Percentiles rank a stretch among this genome's conserved stretches.
Evolutionary conservation across 176 grass and related monocot genomes (phyloP).

Genomic region (Cymbopogon citratus): DNA sequence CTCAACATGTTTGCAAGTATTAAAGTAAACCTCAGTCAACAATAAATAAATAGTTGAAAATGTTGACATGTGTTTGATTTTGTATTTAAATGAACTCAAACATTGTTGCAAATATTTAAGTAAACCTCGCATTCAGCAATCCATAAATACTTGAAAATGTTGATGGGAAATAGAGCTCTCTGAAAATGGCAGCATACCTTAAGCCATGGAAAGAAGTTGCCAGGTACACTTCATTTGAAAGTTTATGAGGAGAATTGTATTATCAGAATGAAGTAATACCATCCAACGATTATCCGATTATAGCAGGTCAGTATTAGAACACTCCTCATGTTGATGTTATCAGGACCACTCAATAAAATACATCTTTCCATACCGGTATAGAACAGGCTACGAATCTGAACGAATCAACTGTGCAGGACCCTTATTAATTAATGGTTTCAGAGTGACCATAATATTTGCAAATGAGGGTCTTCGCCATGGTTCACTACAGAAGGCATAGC

Average conservation of each 20-base stretch:
- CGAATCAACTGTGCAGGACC: conserved; percentile 31
- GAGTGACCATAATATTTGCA: conserved; percentile 66
- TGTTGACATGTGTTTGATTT: not conserved
- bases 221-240: conserved; percentile 7
- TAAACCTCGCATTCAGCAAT: not conserved
- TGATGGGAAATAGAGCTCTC: not conserved
- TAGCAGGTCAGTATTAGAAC: conserved; percentile 17
- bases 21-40: not conserved
- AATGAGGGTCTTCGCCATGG: conserved; percentile 84
- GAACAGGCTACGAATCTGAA: conserved; percentile 30
- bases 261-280: conserved; percentile 4
- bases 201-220: conserved; percentile 27
- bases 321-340: not conserved
- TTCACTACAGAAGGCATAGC: conserved; percentile 40
- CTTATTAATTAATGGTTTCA: conserved; percentile 64
- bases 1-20: not conserved
- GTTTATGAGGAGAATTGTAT: not conserved
- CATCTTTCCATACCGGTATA: not conserved
- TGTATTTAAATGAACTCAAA: not conserved
- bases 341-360: not conserved
- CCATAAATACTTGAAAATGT: not conserved
- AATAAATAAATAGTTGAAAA: not conserved
- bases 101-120: conserved; percentile 2
- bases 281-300: conserved; percentile 1
- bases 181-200: conserved; percentile 24